Conservation (phyloP, 495 filamentous ascomycete species). For the Tuber melanosporum region DNA sequence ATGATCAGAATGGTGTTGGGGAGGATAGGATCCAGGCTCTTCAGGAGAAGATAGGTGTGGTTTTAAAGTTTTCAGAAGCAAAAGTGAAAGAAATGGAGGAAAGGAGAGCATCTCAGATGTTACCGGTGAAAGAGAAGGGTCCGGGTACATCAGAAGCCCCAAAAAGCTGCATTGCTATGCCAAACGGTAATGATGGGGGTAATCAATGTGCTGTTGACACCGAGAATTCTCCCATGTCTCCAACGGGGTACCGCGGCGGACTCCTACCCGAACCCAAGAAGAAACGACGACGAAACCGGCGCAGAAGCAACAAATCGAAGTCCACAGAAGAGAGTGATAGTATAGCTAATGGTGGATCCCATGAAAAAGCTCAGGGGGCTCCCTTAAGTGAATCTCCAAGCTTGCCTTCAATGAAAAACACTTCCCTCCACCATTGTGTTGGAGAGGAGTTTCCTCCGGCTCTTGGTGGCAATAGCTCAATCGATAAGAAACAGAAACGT, state of each 20-base stretch:
- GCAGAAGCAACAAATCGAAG: slow-evolving; percentile 35
- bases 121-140: neutral
- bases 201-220: slow-evolving; percentile 7
- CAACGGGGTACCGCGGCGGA: slow-evolving; percentile 14
- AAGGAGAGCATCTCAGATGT: slow-evolving; percentile 3
- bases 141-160: slow-evolving; percentile 10
- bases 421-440: slow-evolving; percentile 24
- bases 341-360: slow-evolving; percentile 20
- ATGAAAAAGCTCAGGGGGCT: slow-evolving; percentile 9
- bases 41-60: slow-evolving; percentile 28
- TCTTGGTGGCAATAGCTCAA: slow-evolving; percentile 12
- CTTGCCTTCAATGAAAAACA: slow-evolving; percentile 20
- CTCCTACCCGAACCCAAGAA: slow-evolving; percentile 25
- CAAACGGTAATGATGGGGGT: slow-evolving; percentile 5
- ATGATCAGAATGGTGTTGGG: slow-evolving; percentile 6
- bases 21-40: slow-evolving; percentile 16
- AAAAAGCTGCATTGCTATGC: neutral
- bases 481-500: slow-evolving; percentile 29
- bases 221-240: slow-evolving; percentile 19
- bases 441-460: slow-evolving; percentile 10
- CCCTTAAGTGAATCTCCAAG: slow-evolving; percentile 9
- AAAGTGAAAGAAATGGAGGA: slow-evolving; percentile 25
- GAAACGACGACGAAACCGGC: slow-evolving; percentile 33
- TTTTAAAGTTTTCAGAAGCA: slow-evolving; percentile 27
- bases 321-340: slow-evolving; percentile 23